Evolutionary conservation across 73 alveolate species (phyloP).

Genomic region (Paramecium sonneborni): DNA sequence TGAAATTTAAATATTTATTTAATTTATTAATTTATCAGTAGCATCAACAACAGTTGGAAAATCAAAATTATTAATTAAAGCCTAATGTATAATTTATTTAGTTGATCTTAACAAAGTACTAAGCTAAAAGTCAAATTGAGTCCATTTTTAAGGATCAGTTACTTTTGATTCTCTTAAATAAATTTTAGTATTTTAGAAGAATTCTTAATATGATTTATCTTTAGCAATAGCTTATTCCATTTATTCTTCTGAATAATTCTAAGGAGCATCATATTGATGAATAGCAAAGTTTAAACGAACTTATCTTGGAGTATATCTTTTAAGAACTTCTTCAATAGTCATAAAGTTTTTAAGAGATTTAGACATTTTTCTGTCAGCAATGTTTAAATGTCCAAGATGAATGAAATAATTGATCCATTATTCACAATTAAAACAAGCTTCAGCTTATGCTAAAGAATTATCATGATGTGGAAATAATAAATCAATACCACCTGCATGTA

Average conservation of each 20-base stretch:
- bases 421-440: slow-evolving; percentile 88
- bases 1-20: slow-evolving; percentile 80
- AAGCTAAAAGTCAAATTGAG: slow-evolving; percentile 75
- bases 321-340: slow-evolving; percentile 89
- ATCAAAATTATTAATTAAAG: slow-evolving; percentile 89
- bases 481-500: slow-evolving; percentile 94
- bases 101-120: slow-evolving; percentile 67
- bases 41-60: slow-evolving; percentile 87
- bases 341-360: slow-evolving; percentile 98
- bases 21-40: slow-evolving; percentile 75
- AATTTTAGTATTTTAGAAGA: slow-evolving; percentile 86
- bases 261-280: slow-evolving; percentile 91
- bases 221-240: slow-evolving; percentile 87
- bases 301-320: slow-evolving; percentile 83
- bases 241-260: slow-evolving; percentile 89
- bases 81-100: slow-evolving; percentile 76
- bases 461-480: slow-evolving; percentile 93
- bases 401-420: slow-evolving; percentile 99
- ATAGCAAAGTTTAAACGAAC: slow-evolving; percentile 91
- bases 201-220: slow-evolving; percentile 87
- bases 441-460: slow-evolving; percentile 96
- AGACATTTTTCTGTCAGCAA: slow-evolving; percentile 97
- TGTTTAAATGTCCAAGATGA: slow-evolving; percentile 99
- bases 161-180: slow-evolving; percentile 77
- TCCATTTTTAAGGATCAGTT: slow-evolving; percentile 84